Evolutionary conservation across 441 rosid species (phyloP), one percentile per base, ranked within the genome.

Genomic region (Euphorbia corollata): DNA sequence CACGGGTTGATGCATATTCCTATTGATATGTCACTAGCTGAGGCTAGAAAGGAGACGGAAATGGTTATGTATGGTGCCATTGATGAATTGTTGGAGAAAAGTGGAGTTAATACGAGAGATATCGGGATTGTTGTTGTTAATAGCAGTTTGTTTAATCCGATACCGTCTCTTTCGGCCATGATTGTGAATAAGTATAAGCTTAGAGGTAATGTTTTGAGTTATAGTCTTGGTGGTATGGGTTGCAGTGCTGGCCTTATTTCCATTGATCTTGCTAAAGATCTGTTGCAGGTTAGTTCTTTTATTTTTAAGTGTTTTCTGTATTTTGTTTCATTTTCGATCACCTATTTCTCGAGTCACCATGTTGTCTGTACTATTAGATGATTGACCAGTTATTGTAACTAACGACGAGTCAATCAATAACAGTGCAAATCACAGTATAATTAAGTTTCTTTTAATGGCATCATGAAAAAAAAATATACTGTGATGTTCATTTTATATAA

Each of bases 181-280:
- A 83, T 92, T 10, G 86, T 90, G 11, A 90, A 88, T 80, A 90
- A 86, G 50, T 92, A 88, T 85, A 90, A 86, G 78, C 93, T 92
- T 18, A 77, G 88, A 78, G 82, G 85, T 13, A 80, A 89, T 68
- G 84, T 86, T 38, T 76, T 80, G 78, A 88, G 87, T 67, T 90
- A 85, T 54, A 87, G 88, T 77, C 91, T 92, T 13, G 91, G 93
- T n/a, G 97, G 98, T 27, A 92, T 92, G 98, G 98, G 97, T 7
- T 92, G 98, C 76, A 92, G 97, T 65, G 97, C 98, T 0, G 86
- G 98, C 5, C 82, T 91, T 20, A 87, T 90, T 65, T 88, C 98
- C 0, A 78, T 90, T 8, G 97, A 92, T 53, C 96, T 92, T 0
- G 97, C 97, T 22, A 86, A 77, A 64, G 82, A 86, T 69, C 89